Evolutionary conservation across 2,329 filamentous ascomycete species (phyloP), one percentile per base, ranked within the genome.

Genomic region (Myriosclerotinia scirpicola): DNA sequence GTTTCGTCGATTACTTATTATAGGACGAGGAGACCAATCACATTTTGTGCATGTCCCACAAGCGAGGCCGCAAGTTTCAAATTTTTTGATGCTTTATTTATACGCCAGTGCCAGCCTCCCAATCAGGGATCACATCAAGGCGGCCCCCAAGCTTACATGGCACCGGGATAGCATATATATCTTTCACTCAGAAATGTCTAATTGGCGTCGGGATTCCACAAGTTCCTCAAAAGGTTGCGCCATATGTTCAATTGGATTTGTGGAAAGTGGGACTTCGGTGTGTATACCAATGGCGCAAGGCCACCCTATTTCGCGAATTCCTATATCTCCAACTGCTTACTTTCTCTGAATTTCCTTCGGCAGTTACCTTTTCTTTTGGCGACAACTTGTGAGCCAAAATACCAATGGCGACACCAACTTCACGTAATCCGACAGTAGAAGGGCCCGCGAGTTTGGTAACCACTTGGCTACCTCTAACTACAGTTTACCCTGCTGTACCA

Each of bases 401-500:
- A 36, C 11, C 11, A 30, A 56, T 56, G 54, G 15, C 54, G 15
- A 44, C 54, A 12, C 61, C 61, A 42, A 64, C 61, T 44, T 64
- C 52, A 40, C 61, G 61, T 22, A 34, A 44, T 12, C 61, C 61
- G 15, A 38, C 54, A 26, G 36, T 44, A 15, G 54, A 65, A 34
- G 54, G 54, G 2, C 1, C 44, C 11, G 15, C 40, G 12, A 26
- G 40, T 46, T n/a, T 20, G 26, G 11, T 65, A 17, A 66, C 64
- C 5, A 66, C 38, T 44, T 66, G 64, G 64, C 6, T 66, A 17
- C 64, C 64, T 34, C 38, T 66, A 48, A 61, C 64, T 2, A 66
- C 64, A 9, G 64, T 61, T 11, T 65, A 65, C 53, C 64, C 64
- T 7, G 2, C 38, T 15, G 46, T 66, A 17, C 64, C 64, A 5